Evolutionary conservation across 306 rosid species (phyloP).

Genomic region (Casuarina glauca): DNA sequence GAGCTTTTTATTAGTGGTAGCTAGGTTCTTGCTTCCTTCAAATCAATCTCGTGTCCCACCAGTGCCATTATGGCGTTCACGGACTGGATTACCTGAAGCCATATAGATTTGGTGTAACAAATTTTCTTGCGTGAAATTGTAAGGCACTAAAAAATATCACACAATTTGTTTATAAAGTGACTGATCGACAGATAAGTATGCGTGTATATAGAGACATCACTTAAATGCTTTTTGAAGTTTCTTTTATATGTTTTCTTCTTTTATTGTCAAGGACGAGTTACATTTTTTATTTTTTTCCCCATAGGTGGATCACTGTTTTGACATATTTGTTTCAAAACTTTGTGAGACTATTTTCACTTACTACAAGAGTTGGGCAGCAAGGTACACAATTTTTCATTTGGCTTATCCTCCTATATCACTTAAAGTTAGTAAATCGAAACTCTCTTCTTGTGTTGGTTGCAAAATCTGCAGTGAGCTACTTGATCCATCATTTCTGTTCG

Average conservation of each 20-base stretch:
- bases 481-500: conserved; percentile 86
- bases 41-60: background rate
- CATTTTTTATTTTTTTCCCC: background rate
- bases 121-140: conserved; percentile 22
- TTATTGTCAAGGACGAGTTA: background rate
- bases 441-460: conserved; percentile 23
- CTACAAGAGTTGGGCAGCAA: conserved; percentile 98
- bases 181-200: background rate
- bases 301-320: conserved; percentile 96
- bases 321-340: conserved; percentile 78
- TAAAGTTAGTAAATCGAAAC: conserved; percentile 25
- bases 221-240: conserved; percentile 6
- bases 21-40: background rate
- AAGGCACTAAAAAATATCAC: conserved; percentile 11
- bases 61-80: background rate
- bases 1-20: background rate
- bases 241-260: conserved; percentile 11
- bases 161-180: conserved; percentile 16
- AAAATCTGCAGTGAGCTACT: conserved; percentile 79
- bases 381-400: conserved; percentile 46
- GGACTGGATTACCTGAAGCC: background rate
- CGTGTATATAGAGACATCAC: background rate
- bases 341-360: conserved; percentile 78
- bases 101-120: conserved; percentile 1
- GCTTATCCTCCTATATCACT: conserved; percentile 28